Evolutionary conservation across 2,329 filamentous ascomycete species (phyloP), one percentile per base, ranked within the genome.

Genomic region (Magnaporthales sp.): DNA sequence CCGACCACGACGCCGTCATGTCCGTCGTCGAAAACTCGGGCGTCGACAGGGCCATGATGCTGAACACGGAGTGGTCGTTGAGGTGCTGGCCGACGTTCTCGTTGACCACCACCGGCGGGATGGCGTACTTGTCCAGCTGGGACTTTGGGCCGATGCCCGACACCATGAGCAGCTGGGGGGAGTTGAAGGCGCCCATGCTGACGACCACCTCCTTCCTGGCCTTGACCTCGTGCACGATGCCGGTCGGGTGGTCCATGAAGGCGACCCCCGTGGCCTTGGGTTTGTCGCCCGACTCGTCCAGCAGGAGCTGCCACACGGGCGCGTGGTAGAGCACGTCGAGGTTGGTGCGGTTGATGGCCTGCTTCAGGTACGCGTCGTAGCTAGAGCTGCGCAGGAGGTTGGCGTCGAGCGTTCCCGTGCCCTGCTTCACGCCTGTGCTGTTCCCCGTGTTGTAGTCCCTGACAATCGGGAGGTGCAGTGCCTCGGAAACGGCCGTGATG

Each of bases 131-230:
- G 24, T 79, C 69, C 6, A 91, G 80, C 69, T 87, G 82, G 0
- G 77, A 72, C 11, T 75, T 71, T 0, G 86, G 86, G 0, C 88
- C 88, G 38, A 90, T 81, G n/a, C 88, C 88, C 2, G 79, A 81
- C 38, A 24, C 71, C 72, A 71, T 81, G 5, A 85, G 78, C 4
- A 85, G 76, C 68, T 83, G 80, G 1, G 83, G 83, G 8, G 80
- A 79, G 72, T 83, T 81, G 71, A 84, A 81, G 3, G 79, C 75
- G 8, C 83, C 83, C 2, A 80, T 81, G 0, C 79, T 77, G 19
- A 85, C 68, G 62, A 85, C 83, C 26, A 85, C 78, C 69, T 85
- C 83, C 30, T 72, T 77, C 68, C 0, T 60, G 69, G 66, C 56
- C 60, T 67, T 69, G 11, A 62, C 69, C 38, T 67, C 68, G 19